These are phyloP conservation scores for Monilinia aucupariae DNA, from an alignment of 2,329 filamentous ascomycete species.

Conservation along the genomic window DNA sequence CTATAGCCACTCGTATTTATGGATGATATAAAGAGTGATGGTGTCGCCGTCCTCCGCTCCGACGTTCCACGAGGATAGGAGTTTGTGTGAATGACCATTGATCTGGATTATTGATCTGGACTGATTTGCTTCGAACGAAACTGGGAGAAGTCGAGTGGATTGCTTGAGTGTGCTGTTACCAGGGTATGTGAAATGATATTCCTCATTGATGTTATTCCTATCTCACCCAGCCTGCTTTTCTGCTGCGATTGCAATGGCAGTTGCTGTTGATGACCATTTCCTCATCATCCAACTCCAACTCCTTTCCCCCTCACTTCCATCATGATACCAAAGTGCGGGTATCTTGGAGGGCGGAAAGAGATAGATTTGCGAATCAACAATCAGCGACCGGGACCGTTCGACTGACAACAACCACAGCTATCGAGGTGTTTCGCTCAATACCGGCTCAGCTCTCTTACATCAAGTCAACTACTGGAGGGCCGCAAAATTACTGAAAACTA, in stretches of 20 bases:
- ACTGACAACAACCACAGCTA: background rate
- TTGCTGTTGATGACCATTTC: too few relatives aligned
- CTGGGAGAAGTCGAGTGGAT: background rate
- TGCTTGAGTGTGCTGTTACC: background rate
- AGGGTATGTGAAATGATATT: too few relatives aligned
- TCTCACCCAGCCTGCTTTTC: too few relatives aligned
- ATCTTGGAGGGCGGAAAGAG: too few relatives aligned
- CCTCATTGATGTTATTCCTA: too few relatives aligned
- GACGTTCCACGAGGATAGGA: too few relatives aligned
- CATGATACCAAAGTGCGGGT: too few relatives aligned
- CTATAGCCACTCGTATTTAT: background rate
- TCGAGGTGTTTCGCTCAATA: background rate
- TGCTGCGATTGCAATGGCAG: too few relatives aligned
- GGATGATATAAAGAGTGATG: background rate
- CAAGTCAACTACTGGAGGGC: background rate
- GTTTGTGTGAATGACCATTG: too few relatives aligned
- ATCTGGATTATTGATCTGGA: too few relatives aligned
- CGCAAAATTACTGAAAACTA: background rate
- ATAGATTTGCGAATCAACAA: background rate
- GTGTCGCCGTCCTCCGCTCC: background rate
- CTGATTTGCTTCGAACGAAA: background rate
- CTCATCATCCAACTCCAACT: background rate
- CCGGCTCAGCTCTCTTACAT: background rate
- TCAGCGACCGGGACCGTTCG: background rate
- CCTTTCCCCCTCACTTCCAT: background rate